Base-by-base conservation (phyloP, 148 eudicot genomes). In the Arbutus unedo region DNA sequence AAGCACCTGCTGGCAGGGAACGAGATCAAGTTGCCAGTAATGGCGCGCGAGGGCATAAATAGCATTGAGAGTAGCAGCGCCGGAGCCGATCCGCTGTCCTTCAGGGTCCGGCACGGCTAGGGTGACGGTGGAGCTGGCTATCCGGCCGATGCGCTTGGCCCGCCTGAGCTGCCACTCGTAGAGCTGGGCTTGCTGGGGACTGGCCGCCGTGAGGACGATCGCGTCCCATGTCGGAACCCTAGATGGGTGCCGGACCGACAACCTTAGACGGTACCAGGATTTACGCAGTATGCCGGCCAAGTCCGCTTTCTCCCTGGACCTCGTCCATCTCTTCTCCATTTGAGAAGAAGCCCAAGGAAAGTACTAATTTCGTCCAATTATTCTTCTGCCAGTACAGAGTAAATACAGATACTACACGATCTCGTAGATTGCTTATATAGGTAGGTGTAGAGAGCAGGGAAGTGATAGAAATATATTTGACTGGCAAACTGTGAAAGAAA, bases 221-320 rank as follows among this genome's bases (percentile, higher is more conserved):
- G 98, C 98, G 87, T 97, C 99, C 99, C 99, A 97, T 0, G 99
- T 94, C 14, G 93, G 98, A 48, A 97, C 96, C 90, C 99, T 86
- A 78, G 86, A 19, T 0, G 98, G 94, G 68, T 93, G 91, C 3
- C 99, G 93, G 0, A 94, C 98, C 6, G 99, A 97, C 25, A 97
- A 79, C 47, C 99, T 79, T 4, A 97, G 77, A 16, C 85, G 91
- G 82, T 91, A 97, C 99, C 99, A 97, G 41, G 98, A 91, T 70
- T 91, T 91, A 0, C 98, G 82, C 4, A 97, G 83, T 0, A 89
- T 85, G 4, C 45, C 84, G 6, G 88, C 73, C 62, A 93, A 57
- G 85, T 96, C 98, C 3, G 90, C 84, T 81, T 89, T 90, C 2
- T 62, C 56, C 25, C 38, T 76, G 51, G 82, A 54, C 76, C 53